Evolutionary conservation across 768 basidiomycete genomes (phyloP), one percentile per base, ranked within the genome.

Genomic region (Phaeotremella skinneri): DNA sequence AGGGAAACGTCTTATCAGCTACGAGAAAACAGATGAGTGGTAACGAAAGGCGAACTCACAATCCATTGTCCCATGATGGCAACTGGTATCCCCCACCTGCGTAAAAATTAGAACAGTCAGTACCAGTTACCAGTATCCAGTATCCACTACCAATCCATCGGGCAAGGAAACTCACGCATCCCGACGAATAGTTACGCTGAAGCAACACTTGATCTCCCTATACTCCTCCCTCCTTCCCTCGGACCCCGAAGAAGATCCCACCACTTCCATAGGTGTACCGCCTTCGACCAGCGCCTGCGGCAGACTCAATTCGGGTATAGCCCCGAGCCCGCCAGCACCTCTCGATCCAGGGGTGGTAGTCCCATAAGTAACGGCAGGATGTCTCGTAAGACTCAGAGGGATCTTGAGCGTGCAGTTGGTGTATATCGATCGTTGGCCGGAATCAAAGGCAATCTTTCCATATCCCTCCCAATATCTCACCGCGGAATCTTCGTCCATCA

Each of bases 401-500:
- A 76, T 70, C 26, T 73, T 71, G 11, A 76, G 63, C 3, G 72
- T 72, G 39, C 72, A 73, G 7, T 61, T 57, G 26, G 67, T 75
- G 55, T 68, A 68, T 48, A 76, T 58, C 23, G 68, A 68, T 59
- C 72, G 53, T 53, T 73, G 73, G 26, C 64, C 67, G 3, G 67
- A 64, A 52, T 73, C 69, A 52, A 73, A 64, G 21, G 72, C 66
- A 23, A 76, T 71, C 62, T 74, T 76, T n/a, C 91, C 91, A 70
- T 96, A 96, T 87, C 96, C 91, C 85, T 98, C 93, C 91, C 91
- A 97, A 70, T 96, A 97, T 74, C 93, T 91, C 41, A 96, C 92
- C 2, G 92, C 91, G 0, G 87, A 88, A 73, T 94, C 92, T 76
- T 99, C 94, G 0, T 92, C 88, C 93, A 99, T 96, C 49, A 98